Conservation (phyloP, 805 yeast genomes). For the Kazachstania kunashirensis region DNA sequence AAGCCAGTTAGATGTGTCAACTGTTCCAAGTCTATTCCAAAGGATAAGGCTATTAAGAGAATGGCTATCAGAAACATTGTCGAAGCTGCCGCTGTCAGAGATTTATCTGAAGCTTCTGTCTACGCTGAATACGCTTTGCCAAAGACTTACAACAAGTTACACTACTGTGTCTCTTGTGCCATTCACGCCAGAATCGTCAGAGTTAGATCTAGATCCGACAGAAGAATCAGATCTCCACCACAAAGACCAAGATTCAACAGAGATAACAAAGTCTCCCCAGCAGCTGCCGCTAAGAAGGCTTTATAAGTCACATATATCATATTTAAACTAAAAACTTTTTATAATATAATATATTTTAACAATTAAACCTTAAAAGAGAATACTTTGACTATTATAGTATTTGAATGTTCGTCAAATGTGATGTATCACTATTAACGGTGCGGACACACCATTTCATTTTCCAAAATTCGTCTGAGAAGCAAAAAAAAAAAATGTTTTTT, state of each 20-base stretch:
- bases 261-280: slow-evolving; percentile 93
- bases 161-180: slow-evolving; percentile 99
- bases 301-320: too few relatives aligned
- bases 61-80: slow-evolving; percentile 99
- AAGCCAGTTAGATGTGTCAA: slow-evolving; percentile 99
- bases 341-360: too few relatives aligned
- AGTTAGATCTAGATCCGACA: slow-evolving; percentile 98
- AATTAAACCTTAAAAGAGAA: too few relatives aligned
- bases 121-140: slow-evolving; percentile 99
- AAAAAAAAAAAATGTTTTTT: background rate
- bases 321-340: too few relatives aligned
- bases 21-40: slow-evolving; percentile 99
- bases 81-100: slow-evolving; percentile 99
- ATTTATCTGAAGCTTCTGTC: slow-evolving; percentile 98
- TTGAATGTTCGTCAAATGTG: too few relatives aligned
- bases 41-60: slow-evolving; percentile 99
- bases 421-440: too few relatives aligned
- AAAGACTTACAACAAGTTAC: slow-evolving; percentile 98
- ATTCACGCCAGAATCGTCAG: slow-evolving; percentile 99
- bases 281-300: slow-evolving; percentile 95
- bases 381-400: too few relatives aligned
- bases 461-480: too few relatives aligned
- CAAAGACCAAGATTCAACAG: slow-evolving; percentile 97
- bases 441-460: too few relatives aligned
- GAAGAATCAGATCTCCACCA: slow-evolving; percentile 99